Conservation (phyloP, 768 basidiomycete species). For the Russula sp. region DNA sequence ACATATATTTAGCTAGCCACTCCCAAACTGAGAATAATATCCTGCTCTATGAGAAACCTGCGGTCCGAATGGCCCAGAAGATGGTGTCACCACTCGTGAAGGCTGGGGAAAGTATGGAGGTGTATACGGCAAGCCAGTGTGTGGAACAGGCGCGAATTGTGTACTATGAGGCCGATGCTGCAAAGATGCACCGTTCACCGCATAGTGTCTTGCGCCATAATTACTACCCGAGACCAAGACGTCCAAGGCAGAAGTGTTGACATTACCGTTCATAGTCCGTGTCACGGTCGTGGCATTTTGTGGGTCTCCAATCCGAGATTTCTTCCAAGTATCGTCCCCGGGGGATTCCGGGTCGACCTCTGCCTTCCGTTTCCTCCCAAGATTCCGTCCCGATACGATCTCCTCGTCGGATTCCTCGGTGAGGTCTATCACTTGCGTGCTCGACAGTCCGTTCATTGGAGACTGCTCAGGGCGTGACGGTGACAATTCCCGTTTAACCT, state of each 20-base stretch:
- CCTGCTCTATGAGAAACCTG: slow-evolving; percentile 19
- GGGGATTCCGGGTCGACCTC: slow-evolving; percentile 47
- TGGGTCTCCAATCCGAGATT: slow-evolving; percentile 38
- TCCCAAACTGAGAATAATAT: slow-evolving; percentile 18
- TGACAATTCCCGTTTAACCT: slow-evolving; percentile 71
- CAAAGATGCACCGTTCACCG: slow-evolving; percentile 16
- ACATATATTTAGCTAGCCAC: slow-evolving; percentile 10
- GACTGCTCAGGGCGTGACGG: slow-evolving; percentile 41
- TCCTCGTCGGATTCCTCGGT: slow-evolving; percentile 80
- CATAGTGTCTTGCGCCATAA: slow-evolving; percentile 21
- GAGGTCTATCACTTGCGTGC: slow-evolving; percentile 66
- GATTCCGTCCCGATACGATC: slow-evolving; percentile 32
- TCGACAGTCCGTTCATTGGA: slow-evolving; percentile 13
- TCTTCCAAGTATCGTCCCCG: slow-evolving; percentile 73
- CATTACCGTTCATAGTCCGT: slow-evolving; percentile 19
- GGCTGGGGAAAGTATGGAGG: slow-evolving; percentile 12
- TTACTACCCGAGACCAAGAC: slow-evolving; percentile 16
- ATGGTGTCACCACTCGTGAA: slow-evolving; percentile 5
- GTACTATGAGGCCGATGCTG: slow-evolving; percentile 14
- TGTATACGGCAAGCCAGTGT: slow-evolving; percentile 6
- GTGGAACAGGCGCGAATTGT: slow-evolving; percentile 7
- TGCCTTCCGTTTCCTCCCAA: slow-evolving; percentile 55
- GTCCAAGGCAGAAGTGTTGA: slow-evolving; percentile 17
- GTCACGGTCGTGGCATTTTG: slow-evolving; percentile 18
- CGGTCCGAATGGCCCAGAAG: slow-evolving; percentile 16